Base-by-base conservation (phyloP, 1,139 yeast species). In the Barnettozyma hawaiiensis region DNA sequence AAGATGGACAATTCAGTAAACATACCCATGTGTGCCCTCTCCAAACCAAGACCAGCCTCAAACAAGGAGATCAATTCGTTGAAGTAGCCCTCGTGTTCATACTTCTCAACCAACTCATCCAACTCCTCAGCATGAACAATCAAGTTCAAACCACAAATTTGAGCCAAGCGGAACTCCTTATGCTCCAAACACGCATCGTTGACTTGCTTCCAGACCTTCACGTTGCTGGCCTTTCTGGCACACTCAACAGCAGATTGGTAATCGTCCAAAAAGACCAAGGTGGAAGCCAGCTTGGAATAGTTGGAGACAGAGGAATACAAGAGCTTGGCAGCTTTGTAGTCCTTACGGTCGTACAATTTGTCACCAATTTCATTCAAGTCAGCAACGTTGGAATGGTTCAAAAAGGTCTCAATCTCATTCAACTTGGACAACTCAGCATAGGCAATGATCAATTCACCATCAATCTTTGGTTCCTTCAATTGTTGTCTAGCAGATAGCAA, bases 1-100 rank as follows among this genome's bases (percentile, higher is more conserved):
- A 92, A 73, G 43, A 86, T 75, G 16, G 97, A 96, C 60, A 94
- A 76, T 65, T 90, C 97, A 10, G 99, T 92, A 64, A 94, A 92
- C 97, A 92, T 92, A 58, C 97, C 98, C 97, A 92, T 92, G 63
- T 94, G 98, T 31, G 99, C 98, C 64, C 98, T 85, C 71, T 92
- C 99, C 57, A 92, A 76, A 40, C 96, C 95, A 48, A 92, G 76
- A 54, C 98, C 98, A 57, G 89, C 94, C 68, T 92, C 98, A 59
- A 92, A 87, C 58, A 92, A 76, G 15, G 96, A 78, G 53, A 92
- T 85, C 51, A 94, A 75, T 69, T 94, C 96, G 52, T 81, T 85
- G 67, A 90, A 89, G 68, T 87, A 87, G 38, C 98, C 99, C 57
- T 84, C 79, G 64, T 76, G 73, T 68, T 92, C 97, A 62, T 92